Base-by-base conservation (phyloP, 2,329 filamentous ascomycete species). In the Periconia sp. region DNA sequence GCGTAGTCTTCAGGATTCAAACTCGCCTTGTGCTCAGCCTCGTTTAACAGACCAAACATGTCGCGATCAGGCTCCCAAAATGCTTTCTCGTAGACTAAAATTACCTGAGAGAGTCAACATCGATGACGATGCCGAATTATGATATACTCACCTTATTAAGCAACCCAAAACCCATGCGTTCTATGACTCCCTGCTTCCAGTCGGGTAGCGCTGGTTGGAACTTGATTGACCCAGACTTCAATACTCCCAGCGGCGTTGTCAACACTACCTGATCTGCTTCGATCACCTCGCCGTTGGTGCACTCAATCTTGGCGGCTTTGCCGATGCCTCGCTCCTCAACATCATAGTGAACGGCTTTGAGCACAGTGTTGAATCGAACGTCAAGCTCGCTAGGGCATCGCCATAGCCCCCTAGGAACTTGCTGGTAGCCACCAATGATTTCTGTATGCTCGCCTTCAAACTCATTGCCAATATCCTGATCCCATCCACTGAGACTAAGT, bases 381-480 rank as follows among this genome's bases (percentile, higher is more conserved):
- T 95, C 83, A 2, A 99, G 78, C 45, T 84, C 83, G 5, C 80
- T 82, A 1, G 94, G 94, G 34, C 86, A 84, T 36, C 87, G 83
- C 71, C 88, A 85, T 6, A 99, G 73, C 3, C 92, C 94, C 55
- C 89, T 85, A n/a, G 92, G 89, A 31, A 99, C 84, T 61, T 92
- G 90, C 57, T 95, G 91, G 63, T 97, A 99, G 1, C 94, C 94
- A 28, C 95, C 94, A 18, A 95, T 81, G 3, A 99, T 84, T 80
- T 96, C 92, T 1, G 89, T 90, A 66, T 99, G 95, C 49, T 88
- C 86, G 5, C 94, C 94, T 68, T 96, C 92, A 75, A 95, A 99
- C 65, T 99, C 94, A 59, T 99, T 96, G 0, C 94, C 94, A 36
- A 92, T 91, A 64, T 99, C 95, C 60, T 99, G 91, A 69, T 99